Evolutionary conservation across 352 stramenopile species (phyloP), one percentile per base, ranked within the genome.

Genomic region (Phytophthora hybrid): DNA sequence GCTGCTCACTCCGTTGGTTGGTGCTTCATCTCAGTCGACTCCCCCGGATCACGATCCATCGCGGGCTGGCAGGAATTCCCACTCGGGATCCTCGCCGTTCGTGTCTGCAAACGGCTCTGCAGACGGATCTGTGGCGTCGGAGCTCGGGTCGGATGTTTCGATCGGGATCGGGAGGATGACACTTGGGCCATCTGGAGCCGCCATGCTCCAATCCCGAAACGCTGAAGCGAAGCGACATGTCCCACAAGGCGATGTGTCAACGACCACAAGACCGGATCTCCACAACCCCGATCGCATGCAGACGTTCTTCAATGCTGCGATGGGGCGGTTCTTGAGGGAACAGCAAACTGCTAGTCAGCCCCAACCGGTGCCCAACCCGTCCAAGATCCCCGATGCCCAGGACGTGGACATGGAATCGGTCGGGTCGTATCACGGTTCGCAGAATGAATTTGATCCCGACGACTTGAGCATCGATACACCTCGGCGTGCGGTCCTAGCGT

Each of bases 391-490:
- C 2, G 21, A 21, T 18, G 23, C 52, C 21, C 52, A 46, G n/a
- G 54, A 60, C 21, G 32, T 60, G 5, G 54, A 60, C 2, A 60
- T 60, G 54, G 54, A 60, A 10, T 60, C 54, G 5, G 16, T 31
- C 3, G 54, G 10, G 5, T 60, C 54, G 3, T 8, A 11, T 10
- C 29, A 32, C 18, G 16, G 4, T 7, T 47, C 39, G 13, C 39
- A 5, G 39, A 47, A 47, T 19, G 14, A 60, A 19, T 60, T 31
- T n/a, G 54, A 49, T n/a, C 54, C 54, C 3, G 32, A 60, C 32
- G 32, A 60, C 18, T n/a, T 60, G 29, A 47, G 39, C 39, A 47
- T 47, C 14, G 39, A 47, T 47, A 18, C 39, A 18, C 39, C 39
- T 47, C 39, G 39, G 13, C 14, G 39, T 47, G 11, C 13, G 13